A percentile compares a stretch with the other conserved stretches of the same genome.
Conservation (phyloP, 208 protist species). For the Acanthamoeba lugdunensis region DNA sequence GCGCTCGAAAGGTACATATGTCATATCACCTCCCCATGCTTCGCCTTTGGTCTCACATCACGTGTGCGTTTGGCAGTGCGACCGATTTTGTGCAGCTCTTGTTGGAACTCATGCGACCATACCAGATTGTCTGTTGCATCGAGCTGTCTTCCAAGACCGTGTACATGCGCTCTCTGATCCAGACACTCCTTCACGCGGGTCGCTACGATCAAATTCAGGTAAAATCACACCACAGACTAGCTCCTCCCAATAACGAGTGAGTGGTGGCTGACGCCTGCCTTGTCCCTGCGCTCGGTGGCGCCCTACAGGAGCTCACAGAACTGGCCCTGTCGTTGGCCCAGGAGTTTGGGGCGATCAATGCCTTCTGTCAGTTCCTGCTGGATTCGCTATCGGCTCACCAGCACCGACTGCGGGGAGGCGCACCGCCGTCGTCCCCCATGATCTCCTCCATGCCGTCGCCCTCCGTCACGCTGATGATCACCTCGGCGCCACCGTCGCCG, state of each 20-base stretch:
- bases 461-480: neutral
- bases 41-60: neutral
- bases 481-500: neutral
- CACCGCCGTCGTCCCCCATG: neutral
- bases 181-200: neutral
- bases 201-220: conserved; percentile 10
- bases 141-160: neutral
- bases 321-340: neutral
- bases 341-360: neutral
- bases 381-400: neutral
- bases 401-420: neutral
- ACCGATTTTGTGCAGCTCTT: neutral
- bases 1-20: neutral
- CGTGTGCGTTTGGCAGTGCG: neutral
- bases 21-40: too few species aligned
- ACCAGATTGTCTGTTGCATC: neutral
- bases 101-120: neutral
- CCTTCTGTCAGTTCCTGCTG: neutral
- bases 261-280: too few species aligned
- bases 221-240: neutral
- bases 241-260: too few species aligned
- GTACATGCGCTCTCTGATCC: neutral
- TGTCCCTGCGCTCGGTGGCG: neutral
- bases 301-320: neutral
- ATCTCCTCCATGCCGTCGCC: neutral